These are phyloP conservation scores for Penicillium atrosanguineum DNA, from an alignment of 495 filamentous ascomycete species.

Conservation along the genomic window DNA sequence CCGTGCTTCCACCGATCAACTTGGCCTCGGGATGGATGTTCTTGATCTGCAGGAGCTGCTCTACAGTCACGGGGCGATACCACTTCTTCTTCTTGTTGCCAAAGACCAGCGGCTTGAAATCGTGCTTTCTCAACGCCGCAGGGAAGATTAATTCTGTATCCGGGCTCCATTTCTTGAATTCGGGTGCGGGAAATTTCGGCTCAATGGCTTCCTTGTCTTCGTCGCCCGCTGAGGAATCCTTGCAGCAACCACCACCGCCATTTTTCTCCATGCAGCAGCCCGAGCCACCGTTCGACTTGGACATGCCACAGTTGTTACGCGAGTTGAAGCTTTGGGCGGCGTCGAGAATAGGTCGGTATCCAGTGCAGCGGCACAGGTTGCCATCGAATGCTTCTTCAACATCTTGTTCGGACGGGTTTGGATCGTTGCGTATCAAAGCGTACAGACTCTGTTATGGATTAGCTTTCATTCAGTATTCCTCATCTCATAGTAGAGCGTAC, in stretches of 20 bases:
- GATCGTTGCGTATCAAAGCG: slow-evolving; percentile 68
- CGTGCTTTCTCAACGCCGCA: slow-evolving; percentile 74
- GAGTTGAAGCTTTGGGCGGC: slow-evolving; percentile 66
- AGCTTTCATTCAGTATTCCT: neutral
- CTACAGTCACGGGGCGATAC: slow-evolving; percentile 83
- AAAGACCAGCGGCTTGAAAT: slow-evolving; percentile 78
- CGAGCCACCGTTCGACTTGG: slow-evolving; percentile 44
- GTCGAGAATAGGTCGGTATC: slow-evolving; percentile 91
- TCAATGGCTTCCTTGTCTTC: slow-evolving; percentile 20
- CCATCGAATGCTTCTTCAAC: slow-evolving; percentile 59
- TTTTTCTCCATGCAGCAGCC: slow-evolving; percentile 57
- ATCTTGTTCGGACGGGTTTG: slow-evolving; percentile 27
- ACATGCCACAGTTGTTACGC: slow-evolving; percentile 39
- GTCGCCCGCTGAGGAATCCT: slow-evolving; percentile 18
- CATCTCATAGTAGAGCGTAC: slow-evolving; percentile 25
- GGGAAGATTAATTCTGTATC: slow-evolving; percentile 96
- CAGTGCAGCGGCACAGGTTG: slow-evolving; percentile 93
- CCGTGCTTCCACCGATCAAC: slow-evolving; percentile 91
- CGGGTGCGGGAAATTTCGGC: slow-evolving; percentile 36
- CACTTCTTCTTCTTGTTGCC: slow-evolving; percentile 94
- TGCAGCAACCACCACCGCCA: slow-evolving; percentile 41
- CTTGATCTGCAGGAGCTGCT: slow-evolving; percentile 91
- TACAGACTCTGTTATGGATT: slow-evolving; percentile 24
- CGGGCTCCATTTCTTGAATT: slow-evolving; percentile 89
- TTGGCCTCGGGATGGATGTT: slow-evolving; percentile 80